A percentile compares a stretch with the other conserved stretches of the same genome.
Evolutionary conservation across 306 rosid species (phyloP).

Genomic region (Prosopis cineraria): DNA sequence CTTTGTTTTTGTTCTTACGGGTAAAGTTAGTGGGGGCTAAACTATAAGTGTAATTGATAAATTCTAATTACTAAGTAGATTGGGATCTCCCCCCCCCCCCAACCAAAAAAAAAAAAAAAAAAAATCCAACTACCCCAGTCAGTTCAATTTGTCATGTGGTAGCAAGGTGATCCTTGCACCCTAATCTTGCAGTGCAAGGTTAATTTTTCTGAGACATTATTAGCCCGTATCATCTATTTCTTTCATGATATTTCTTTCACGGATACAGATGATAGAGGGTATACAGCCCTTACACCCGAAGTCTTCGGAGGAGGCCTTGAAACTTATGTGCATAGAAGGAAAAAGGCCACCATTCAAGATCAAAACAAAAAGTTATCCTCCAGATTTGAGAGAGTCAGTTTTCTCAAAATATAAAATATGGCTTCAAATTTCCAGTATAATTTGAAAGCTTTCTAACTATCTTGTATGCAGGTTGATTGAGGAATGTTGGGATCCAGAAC

Average conservation of each 20-base stretch:
- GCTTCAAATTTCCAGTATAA: slow-evolving; percentile 20
- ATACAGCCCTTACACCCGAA: slow-evolving; percentile 67
- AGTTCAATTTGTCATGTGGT: neutral
- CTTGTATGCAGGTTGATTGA: slow-evolving; percentile 73
- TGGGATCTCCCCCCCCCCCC: no score
- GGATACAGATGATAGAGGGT: slow-evolving; percentile 89
- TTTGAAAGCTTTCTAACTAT: slow-evolving; percentile 37
- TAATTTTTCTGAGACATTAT: neutral
- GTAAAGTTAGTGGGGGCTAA: neutral
- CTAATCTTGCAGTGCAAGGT: neutral
- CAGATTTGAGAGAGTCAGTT: slow-evolving; percentile 75
- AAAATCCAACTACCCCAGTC: neutral
- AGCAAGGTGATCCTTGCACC: neutral
- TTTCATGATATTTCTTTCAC: neutral
- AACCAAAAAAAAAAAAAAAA: no score
- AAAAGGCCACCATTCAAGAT: slow-evolving; percentile 76
- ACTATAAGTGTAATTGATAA: neutral
- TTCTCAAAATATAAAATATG: slow-evolving; percentile 16
- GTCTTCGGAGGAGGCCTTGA: slow-evolving; percentile 69
- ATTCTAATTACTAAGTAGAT: neutral
- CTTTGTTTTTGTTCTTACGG: neutral
- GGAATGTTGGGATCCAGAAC: slow-evolving; percentile 92
- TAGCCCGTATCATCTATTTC: neutral
- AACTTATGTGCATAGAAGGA: slow-evolving; percentile 73
- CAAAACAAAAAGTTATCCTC: slow-evolving; percentile 86